Conservation (phyloP, 768 basidiomycete genomes). For the Boletales sp. region DNA sequence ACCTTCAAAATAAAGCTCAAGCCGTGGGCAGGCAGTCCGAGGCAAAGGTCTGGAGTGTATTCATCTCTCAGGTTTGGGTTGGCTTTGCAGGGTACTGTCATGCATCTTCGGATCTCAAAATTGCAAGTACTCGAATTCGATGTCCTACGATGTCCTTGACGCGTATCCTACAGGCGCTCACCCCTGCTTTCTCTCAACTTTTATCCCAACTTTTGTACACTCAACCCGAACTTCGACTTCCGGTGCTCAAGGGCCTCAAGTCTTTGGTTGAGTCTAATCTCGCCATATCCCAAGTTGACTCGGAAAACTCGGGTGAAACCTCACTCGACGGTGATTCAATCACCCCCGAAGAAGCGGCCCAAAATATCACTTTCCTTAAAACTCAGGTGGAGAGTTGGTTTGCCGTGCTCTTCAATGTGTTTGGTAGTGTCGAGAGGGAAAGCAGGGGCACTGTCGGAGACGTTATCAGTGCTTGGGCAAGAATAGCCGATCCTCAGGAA, state of each 20-base stretch:
- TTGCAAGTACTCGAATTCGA: constrained; percentile 40
- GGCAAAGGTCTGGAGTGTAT: constrained; percentile 92
- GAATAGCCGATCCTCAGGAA: constrained; percentile 75
- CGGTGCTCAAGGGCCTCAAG: constrained; percentile 80
- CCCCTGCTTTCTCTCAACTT: constrained; percentile 77
- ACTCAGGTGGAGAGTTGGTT: constrained; percentile 89
- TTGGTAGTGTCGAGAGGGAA: constrained; percentile 78
- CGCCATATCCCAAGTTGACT: constrained; percentile 38
- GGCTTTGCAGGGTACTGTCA: constrained; percentile 91
- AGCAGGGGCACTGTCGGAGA: constrained; percentile 76
- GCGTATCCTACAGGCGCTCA: constrained; percentile 54
- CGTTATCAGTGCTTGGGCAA: constrained; percentile 83
- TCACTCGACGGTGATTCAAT: constrained; percentile 32
- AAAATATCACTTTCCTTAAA: constrained; percentile 69
- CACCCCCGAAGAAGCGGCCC: constrained; percentile 54
- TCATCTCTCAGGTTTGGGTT: constrained; percentile 91
- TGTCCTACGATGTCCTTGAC: neutral
- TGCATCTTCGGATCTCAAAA: constrained; percentile 66
- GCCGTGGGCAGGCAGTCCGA: constrained; percentile 71
- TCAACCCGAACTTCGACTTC: constrained; percentile 77
- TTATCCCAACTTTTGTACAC: constrained; percentile 90
- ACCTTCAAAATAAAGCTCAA: constrained; percentile 78
- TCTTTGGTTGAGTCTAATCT: constrained; percentile 79
- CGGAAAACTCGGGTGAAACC: constrained; percentile 27
- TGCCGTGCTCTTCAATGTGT: constrained; percentile 95